Evolutionary conservation across 2,329 filamentous ascomycete genomes (phyloP).

Genomic region (Stemphylium lycopersici): DNA sequence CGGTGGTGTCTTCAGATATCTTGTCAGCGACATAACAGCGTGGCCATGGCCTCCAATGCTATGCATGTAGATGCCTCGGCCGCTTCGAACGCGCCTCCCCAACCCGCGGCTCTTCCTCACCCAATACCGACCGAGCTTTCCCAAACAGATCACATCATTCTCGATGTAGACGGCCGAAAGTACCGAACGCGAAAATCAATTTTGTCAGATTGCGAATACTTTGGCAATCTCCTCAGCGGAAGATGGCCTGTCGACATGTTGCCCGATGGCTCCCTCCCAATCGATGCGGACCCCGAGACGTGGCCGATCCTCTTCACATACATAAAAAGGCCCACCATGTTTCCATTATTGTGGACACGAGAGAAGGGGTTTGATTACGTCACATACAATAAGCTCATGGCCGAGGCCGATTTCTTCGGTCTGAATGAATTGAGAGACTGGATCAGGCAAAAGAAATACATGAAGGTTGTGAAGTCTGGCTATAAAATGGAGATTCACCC

Average conservation of each 20-base stretch:
- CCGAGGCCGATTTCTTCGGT: background rate
- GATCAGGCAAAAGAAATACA: background rate
- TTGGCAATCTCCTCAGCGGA: background rate
- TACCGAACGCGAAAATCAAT: conserved; percentile 1
- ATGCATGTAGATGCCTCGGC: background rate
- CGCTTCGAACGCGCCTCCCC: background rate
- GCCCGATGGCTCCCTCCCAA: background rate
- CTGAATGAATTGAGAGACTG: background rate
- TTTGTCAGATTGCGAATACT: background rate
- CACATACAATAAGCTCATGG: background rate
- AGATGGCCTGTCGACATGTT: background rate
- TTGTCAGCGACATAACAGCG: no score
- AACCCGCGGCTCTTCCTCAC: background rate
- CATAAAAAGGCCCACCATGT: background rate
- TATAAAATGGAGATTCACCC: background rate
- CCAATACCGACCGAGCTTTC: background rate
- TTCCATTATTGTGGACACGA: background rate
- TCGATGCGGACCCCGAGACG: background rate
- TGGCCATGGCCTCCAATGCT: background rate
- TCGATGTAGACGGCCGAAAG: conserved; percentile 11
- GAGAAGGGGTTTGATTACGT: background rate
- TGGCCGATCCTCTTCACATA: background rate
- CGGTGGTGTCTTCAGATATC: no score
- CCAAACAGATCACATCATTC: background rate
- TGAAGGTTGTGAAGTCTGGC: background rate